Evolutionary conservation across 2,329 filamentous ascomycete genomes (phyloP), one percentile per base, ranked within the genome.

Genomic region (Aschersonia sp.): DNA sequence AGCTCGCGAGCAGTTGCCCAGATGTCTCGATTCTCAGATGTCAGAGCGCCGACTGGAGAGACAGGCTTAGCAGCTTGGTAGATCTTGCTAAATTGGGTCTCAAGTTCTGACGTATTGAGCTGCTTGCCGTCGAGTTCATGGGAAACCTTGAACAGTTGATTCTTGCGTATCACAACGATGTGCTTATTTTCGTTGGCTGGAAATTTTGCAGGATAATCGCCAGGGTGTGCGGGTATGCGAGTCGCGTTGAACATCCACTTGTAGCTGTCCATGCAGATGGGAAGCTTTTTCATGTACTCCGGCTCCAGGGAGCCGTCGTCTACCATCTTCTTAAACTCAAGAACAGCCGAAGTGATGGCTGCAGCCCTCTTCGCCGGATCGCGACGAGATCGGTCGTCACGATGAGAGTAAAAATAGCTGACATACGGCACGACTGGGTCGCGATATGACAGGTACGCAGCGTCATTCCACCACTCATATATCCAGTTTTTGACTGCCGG

Each of bases 321-420:
- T 22, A 97, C 90, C 69, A 88, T 80, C 66, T 83, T 84, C 77
- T 95, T 95, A 75, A 98, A 98, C 62, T 94, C 87, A 40, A 98
- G 76, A 1, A 80, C 83, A 6, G 87, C 83, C 1, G 85, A 87
- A 1, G 86, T 81, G 54, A 98, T 84, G 53, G 90, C 89, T 4
- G 92, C 92, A 4, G 92, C 92, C 53, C 92, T 85, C 75, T 94
- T 94, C 52, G 84, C 83, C 0, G 92, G 92, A 65, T 95, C 80
- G 52, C 88, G 81, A 55, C 90, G 80, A 61, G 82, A 77, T 56
- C 87, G 81, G 67, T 98, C 94, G 66, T 98, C 92, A 55, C 87
- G 81, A 71, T 97, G 90, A 48, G 89, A 95, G 73, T 98, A 98
- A 72, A 98, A 98, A 77, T 98, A 98, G 67, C 87, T 95, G 60